phyloP scores from a whole-genome alignment of 2,329 filamentous ascomycete genomes.

The Bertia moriformis region DNA sequence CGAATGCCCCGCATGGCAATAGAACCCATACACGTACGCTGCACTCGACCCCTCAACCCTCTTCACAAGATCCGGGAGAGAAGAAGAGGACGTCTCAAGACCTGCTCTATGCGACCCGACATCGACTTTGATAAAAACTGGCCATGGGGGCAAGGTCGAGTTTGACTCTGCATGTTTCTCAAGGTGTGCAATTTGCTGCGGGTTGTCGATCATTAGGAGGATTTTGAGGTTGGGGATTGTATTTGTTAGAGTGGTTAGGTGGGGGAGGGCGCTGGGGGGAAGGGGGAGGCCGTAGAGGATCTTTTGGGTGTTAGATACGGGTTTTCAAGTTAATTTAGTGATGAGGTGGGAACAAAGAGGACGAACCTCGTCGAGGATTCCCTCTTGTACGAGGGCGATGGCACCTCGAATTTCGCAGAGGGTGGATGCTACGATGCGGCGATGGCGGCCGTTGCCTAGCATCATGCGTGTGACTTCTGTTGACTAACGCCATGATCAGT shows the following conservation, averaged over 20 bases:
- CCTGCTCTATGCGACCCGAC: constrained; percentile 19
- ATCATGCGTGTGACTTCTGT: constrained; percentile 22
- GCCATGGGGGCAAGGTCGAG: constrained; percentile 11
- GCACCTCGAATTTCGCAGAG: constrained; percentile 21
- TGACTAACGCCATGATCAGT: constrained; percentile 4
- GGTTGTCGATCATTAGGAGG: constrained; percentile 20
- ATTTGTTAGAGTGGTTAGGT: constrained; percentile 12
- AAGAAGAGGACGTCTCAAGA: constrained; percentile 10
- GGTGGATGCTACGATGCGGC: constrained; percentile 22
- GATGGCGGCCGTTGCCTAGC: constrained; percentile 20
- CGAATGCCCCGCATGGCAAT: constrained; percentile 21
- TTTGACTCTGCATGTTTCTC: constrained; percentile 6
- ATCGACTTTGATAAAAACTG: constrained; percentile 20
- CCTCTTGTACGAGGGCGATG: constrained; percentile 21
- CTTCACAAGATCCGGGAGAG: constrained; percentile 11
- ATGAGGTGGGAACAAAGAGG: neutral
- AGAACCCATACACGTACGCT: constrained; percentile 18
- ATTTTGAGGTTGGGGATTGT: constrained; percentile 16
- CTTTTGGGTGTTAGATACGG: constrained; percentile 7
- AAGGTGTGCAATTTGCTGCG: constrained; percentile 14
- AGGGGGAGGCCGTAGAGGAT: constrained; percentile 24
- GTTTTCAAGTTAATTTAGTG: neutral
- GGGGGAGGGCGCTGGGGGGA: constrained; percentile 15
- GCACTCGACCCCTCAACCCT: constrained; percentile 11
- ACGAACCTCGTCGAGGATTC: constrained; percentile 21